Base-by-base conservation (phyloP, 345 rosid genomes). In the Anacardium occidentale region DNA sequence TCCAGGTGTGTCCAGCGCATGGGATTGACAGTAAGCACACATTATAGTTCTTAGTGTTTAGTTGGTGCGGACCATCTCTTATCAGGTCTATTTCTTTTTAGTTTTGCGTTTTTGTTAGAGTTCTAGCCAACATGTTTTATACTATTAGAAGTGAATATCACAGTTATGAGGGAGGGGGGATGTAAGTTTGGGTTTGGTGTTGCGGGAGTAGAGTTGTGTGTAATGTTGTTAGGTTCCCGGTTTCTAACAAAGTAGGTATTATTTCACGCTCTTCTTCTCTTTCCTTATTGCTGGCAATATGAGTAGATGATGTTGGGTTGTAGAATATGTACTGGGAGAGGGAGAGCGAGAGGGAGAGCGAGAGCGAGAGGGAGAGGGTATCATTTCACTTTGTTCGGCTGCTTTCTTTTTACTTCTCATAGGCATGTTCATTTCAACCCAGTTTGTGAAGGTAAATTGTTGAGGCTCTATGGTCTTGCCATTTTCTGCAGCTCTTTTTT, bases 1-100 rank as follows among this genome's bases (percentile, higher is more conserved):
- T 55, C 76, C 88, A 44, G 90, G 86, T 52, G 80, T 75, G 72
- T 80, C 87, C 64, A 91, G 97, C 70, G 94, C 95, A 29, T 89
- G 95, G 93, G 97, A 89, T 78, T 89, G 72, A 76, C 42, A 37
- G 42, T 29, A 74, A 74, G 45, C 68, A 68, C 64, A 12, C 37
- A n/a, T 69, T 64, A 69, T 26, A 25, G 34, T 32, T 29, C 70
- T 32, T 60, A 32, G 74, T 71, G 37, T 72, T 73, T 62, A 66
- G 68, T 75, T 66, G 62, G 60, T 65, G 75, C 64, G 32, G 61
- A 60, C 70, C 32, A 40, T 68, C 64, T 71, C 47, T 81, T 75
- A 73, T 65, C 37, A 51, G 54, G 22, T 34, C 64, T 9, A 18
- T 58, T n/a, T 57, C 50, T 66, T 65, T 67, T 58, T 44, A 18